Base-by-base conservation (phyloP, 805 yeast species). In the Suhomyces xylopsoci region DNA sequence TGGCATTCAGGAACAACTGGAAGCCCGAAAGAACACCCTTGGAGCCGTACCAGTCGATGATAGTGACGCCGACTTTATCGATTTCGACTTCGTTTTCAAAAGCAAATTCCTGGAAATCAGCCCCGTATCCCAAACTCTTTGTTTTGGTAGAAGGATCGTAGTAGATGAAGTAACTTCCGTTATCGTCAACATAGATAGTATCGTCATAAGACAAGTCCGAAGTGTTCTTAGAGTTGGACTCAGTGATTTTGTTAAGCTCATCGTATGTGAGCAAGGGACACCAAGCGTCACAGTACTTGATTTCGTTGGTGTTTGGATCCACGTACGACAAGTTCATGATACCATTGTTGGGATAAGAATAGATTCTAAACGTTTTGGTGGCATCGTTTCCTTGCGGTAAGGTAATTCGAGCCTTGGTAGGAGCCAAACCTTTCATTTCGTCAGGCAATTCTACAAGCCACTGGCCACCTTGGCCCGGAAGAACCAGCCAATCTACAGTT, bases 271-370 rank as follows among this genome's bases (percentile, higher is more conserved):
- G 69, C 24, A 93, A 72, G 0, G 97, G 96, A 68, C 99, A 94
- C 80, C 82, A 86, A 0, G 97, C 96, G 67, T 91, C 97, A 74
- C 99, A 94, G 63, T 72, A 71, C 14, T 70, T 65, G 3, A 79
- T 48, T n/a, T 75, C 69, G 47, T 86, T 83, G 2, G 90, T 79
- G 0, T 64, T 55, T 2, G 96, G 96, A 63, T 93, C 93, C 20
- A 88, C 73, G 62, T 91, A 94, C 0, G 96, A 83, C 57, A 94
- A 67, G 66, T 94, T 94, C 97, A 94, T 88, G 55, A 93, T 93
- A 58, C 97, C 90, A 58, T 85, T 80, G 10, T 91, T 79, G 0
- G 97, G 97, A 50, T 79, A 70, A 0, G 97, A 84, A 40, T 87
- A 72, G 6, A 94, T 73, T 61, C 97, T 79, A 66, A 92, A 94